Conservation (phyloP, 257 asterid species). For the Nicotiana obtusifolia region DNA sequence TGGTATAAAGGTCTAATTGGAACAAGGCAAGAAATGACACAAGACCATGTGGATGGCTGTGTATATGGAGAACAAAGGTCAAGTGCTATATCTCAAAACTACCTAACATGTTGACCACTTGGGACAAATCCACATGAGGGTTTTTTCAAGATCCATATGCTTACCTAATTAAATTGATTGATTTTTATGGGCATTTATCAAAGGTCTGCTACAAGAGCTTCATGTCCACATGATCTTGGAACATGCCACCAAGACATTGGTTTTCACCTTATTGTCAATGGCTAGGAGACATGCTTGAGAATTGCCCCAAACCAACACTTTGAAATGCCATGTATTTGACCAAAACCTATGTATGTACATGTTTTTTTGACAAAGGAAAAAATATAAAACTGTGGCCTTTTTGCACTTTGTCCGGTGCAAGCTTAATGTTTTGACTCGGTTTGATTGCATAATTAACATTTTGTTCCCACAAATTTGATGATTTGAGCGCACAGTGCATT, state of each 20-base stretch:
- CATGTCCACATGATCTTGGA: constrained; percentile 29
- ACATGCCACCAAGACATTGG: constrained; percentile 25
- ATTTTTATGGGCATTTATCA: constrained; percentile 7
- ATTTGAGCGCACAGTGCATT: background rate
- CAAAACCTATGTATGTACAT: background rate
- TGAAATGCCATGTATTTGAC: background rate
- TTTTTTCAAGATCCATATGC: constrained; percentile 20
- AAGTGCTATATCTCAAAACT: constrained; percentile 17
- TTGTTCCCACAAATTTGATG: background rate
- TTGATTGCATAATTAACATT: background rate
- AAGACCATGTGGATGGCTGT: constrained; percentile 26
- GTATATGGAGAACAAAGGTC: constrained; percentile 11
- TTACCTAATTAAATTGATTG: constrained; percentile 4
- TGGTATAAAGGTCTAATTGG: background rate
- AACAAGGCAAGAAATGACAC: background rate
- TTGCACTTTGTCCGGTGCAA: background rate
- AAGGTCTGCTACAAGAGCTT: constrained; percentile 12
- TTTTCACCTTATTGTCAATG: constrained; percentile 30
- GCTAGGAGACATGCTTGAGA: constrained; percentile 33
- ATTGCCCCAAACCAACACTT: constrained; percentile 14
- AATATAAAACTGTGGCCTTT: background rate
- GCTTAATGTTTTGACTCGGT: background rate
- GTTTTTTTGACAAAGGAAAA: background rate
- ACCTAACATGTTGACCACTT: constrained; percentile 28
- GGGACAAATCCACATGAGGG: constrained; percentile 29